Conservation (phyloP, 2,329 filamentous ascomycete species). For the Ophiosphaerella herpotricha region DNA sequence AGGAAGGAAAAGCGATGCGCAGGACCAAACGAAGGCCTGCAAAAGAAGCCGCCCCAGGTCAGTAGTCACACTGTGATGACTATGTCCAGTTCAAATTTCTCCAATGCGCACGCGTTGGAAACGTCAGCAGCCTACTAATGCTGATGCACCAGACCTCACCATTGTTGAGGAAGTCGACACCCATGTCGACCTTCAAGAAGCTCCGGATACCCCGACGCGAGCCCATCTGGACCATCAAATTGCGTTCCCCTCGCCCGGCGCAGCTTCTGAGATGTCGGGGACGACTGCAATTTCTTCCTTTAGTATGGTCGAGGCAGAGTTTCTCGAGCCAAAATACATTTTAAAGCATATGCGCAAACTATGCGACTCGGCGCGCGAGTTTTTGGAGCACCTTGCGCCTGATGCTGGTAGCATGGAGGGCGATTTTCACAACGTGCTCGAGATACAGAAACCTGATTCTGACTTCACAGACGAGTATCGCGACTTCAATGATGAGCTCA, state of each 20-base stretch:
- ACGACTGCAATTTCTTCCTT: slow-evolving; percentile 54
- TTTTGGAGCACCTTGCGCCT: slow-evolving; percentile 38
- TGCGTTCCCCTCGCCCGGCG: slow-evolving; percentile 40
- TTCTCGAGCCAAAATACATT: slow-evolving; percentile 50
- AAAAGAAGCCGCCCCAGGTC: slow-evolving; percentile 33
- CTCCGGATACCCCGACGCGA: slow-evolving; percentile 29
- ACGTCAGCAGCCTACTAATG: slow-evolving; percentile 10
- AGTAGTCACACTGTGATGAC: slow-evolving; percentile 17
- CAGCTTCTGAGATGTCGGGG: slow-evolving; percentile 51
- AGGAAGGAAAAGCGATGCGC: slow-evolving; percentile 20
- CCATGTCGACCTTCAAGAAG: slow-evolving; percentile 24
- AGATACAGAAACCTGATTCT: slow-evolving; percentile 44
- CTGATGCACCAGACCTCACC: slow-evolving; percentile 34
- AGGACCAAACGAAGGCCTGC: slow-evolving; percentile 25
- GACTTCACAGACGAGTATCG: slow-evolving; percentile 46
- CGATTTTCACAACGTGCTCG: slow-evolving; percentile 28
- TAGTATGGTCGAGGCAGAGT: slow-evolving; percentile 50
- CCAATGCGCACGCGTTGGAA: background rate
- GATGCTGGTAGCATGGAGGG: slow-evolving; percentile 23
- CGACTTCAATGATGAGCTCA: slow-evolving; percentile 40
- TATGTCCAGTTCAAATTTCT: background rate
- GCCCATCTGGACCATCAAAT: slow-evolving; percentile 9
- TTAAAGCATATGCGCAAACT: slow-evolving; percentile 49
- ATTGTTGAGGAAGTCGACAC: slow-evolving; percentile 39
- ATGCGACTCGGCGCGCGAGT: slow-evolving; percentile 30